These are phyloP conservation scores for Botrytis elliptica DNA, from an alignment of 2,329 filamentous ascomycete genomes.

Conservation along the genomic window DNA sequence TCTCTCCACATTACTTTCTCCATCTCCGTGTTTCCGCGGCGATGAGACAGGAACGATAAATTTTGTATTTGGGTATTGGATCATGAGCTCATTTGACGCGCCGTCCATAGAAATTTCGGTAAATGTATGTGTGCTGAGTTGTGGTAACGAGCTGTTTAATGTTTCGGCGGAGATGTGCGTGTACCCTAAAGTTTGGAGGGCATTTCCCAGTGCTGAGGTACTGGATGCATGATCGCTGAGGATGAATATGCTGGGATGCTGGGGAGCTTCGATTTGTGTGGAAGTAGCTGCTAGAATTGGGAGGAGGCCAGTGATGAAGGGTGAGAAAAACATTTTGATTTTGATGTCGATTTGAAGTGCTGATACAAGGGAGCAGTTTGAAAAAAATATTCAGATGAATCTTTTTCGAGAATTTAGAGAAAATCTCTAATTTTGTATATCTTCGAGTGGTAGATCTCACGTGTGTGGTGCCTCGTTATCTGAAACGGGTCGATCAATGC, in stretches of 20 bases:
- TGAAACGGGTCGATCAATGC: neutral
- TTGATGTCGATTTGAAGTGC: neutral
- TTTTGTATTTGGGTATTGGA: conserved; percentile 15
- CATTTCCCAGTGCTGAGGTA: conserved; percentile 1
- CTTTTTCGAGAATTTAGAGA: neutral
- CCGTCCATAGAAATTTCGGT: neutral
- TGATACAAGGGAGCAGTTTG: neutral
- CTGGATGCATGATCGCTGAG: conserved; percentile 6
- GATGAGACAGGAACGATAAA: conserved; percentile 15
- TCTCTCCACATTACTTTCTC: neutral
- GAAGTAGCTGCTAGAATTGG: conserved; percentile 18
- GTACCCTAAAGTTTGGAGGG: conserved; percentile 15
- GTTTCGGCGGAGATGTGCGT: conserved; percentile 4
- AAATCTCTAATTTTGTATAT: neutral
- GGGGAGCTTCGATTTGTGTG: neutral
- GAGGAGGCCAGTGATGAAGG: conserved; percentile 16
- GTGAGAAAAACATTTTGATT: conserved; percentile 17
- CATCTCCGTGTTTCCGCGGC: neutral
- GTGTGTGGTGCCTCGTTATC: neutral
- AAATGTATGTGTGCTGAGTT: conserved; percentile 11
- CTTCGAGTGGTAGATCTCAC: neutral
- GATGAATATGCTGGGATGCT: conserved; percentile 16
- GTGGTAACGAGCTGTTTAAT: conserved; percentile 6
- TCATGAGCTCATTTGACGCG: neutral
- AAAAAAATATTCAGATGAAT: neutral